A percentile compares a stretch with the other conserved stretches of the same genome.
phyloP scores from a whole-genome alignment of 805 yeast species.

The Teunomyces atbi region DNA sequence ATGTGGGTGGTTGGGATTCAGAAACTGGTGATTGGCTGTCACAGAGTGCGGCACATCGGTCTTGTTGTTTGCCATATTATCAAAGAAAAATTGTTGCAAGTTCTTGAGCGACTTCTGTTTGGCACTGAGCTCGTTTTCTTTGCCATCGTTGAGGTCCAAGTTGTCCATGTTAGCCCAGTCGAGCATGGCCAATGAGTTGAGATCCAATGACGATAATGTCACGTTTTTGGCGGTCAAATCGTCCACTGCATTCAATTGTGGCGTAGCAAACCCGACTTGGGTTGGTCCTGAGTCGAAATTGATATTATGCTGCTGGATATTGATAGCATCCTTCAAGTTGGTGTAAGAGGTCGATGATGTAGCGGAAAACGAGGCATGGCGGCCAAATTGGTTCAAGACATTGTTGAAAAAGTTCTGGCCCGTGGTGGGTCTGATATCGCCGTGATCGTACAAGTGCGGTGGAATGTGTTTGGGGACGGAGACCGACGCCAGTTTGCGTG shows the following conservation, averaged over 20 bases:
- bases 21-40: constrained; percentile 19
- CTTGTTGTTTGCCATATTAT: constrained; percentile 2
- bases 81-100: constrained; percentile 13
- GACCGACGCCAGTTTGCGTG: constrained; percentile 2
- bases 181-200: constrained; percentile 29
- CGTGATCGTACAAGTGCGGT: constrained; percentile 1
- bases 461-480: constrained; percentile 7
- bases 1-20: constrained; percentile 38
- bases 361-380: constrained; percentile 66
- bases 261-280: constrained; percentile 80
- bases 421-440: neutral
- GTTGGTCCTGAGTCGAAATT: constrained; percentile 50
- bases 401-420: constrained; percentile 1
- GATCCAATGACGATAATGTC: constrained; percentile 34
- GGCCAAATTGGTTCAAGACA: constrained; percentile 9
- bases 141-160: constrained; percentile 19
- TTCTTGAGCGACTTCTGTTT: constrained; percentile 11
- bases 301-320: constrained; percentile 29
- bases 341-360: constrained; percentile 61
- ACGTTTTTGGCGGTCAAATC: constrained; percentile 31
- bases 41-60: neutral
- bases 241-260: constrained; percentile 60
- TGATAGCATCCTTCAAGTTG: constrained; percentile 43
- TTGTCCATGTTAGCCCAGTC: constrained; percentile 29
- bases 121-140: constrained; percentile 6